These are phyloP conservation scores for Pachyrhizus erosus DNA, from an alignment of 306 rosid species.

Conservation along the genomic window DNA sequence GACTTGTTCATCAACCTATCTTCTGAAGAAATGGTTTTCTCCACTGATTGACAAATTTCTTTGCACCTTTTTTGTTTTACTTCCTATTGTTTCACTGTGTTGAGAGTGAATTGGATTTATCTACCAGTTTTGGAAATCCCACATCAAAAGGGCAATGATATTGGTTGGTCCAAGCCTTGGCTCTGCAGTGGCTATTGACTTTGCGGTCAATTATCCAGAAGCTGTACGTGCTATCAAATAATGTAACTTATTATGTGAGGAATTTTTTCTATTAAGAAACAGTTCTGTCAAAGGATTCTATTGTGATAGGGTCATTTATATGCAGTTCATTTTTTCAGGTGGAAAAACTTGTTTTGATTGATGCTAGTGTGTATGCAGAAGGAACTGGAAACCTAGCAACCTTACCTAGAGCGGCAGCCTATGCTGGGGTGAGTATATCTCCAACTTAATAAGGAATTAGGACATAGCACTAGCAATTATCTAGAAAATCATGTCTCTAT, in stretches of 20 bases:
- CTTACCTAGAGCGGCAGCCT: constrained; percentile 63
- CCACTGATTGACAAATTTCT: neutral
- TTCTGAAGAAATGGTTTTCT: constrained; percentile 16
- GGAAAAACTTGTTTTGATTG: constrained; percentile 80
- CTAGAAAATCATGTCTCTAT: neutral
- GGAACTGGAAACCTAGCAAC: constrained; percentile 68
- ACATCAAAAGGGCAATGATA: constrained; percentile 73
- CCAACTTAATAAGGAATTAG: neutral
- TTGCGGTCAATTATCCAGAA: constrained; percentile 76
- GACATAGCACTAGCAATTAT: neutral
- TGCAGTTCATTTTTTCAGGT: constrained; percentile 60
- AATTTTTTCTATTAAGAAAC: neutral
- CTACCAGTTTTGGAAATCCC: constrained; percentile 79
- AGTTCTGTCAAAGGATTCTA: neutral
- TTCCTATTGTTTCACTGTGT: neutral
- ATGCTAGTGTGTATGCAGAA: constrained; percentile 83
- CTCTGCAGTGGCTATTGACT: constrained; percentile 88
- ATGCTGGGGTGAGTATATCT: constrained; percentile 68
- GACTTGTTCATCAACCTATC: constrained; percentile 9
- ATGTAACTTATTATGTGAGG: constrained; percentile 1
- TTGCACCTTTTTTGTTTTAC: neutral
- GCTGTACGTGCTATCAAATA: constrained; percentile 61
- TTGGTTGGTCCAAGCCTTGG: constrained; percentile 92
- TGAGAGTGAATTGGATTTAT: constrained; percentile 19
- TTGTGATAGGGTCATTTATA: constrained; percentile 11